Base-by-base conservation (phyloP, 108 stramenopile species). In the Asterionellopsis glacialis region DNA sequence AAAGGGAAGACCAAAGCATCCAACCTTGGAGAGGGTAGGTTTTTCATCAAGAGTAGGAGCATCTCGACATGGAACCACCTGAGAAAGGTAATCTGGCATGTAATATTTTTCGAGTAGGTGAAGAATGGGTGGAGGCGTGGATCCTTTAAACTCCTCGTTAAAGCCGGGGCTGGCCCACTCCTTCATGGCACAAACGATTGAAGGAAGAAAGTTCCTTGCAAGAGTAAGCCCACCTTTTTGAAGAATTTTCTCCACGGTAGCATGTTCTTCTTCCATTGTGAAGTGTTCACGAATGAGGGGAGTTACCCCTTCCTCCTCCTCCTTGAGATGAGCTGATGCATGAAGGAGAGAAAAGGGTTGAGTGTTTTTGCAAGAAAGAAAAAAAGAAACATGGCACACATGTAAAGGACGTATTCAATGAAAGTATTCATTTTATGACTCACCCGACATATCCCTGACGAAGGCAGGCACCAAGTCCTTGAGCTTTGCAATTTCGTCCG, bases 281-380 rank as follows among this genome's bases (percentile, higher is more conserved):
- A 77, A 77, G 53, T 73, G 21, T 15, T 51, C 52, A 27, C 72
- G 59, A 11, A 69, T 0, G 1, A 77, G 16, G 0, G 50, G 38
- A 48, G 68, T 64, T 5, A 77, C 0, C 23, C 51, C 44, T 38
- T 53, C 57, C 39, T 77, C 76, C 51, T 77, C 76, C 55, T 77
- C 76, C 60, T 40, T 60, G 11, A 77, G 25, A 43, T 77, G 76
- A 39, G 48, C 65, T 66, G 41, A 19, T 7, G n/a, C n/a, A n/a
- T n/a, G 6, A 9, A 19, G 16, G 16, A 9, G 47, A 48, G 21
- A 2, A 33, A 33, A 33, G 33, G 7, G 7, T 33, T 5, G 7
- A 33, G 33, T 33, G 33, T 5, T 33, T 33, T 2, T 33, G 7
- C 5, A 33, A 33, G 2, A 33, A 5, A 33, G 7, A 7, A 7